Base-by-base conservation (phyloP, 192 early-diverging fungal species). In the Umbelopsis ramanniana region DNA sequence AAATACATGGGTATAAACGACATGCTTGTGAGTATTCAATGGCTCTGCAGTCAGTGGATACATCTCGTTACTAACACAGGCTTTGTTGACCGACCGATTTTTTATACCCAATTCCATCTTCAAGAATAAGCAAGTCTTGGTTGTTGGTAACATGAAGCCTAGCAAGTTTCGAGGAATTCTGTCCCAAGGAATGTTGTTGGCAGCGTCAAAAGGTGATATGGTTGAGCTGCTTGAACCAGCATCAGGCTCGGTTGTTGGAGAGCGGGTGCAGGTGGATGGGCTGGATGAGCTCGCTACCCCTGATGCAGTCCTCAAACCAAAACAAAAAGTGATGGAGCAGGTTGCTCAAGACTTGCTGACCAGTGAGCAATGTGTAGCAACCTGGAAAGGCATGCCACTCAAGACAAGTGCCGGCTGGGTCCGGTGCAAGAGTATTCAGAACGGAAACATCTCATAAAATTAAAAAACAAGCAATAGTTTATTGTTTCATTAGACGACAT, bases 131-230 rank as follows among this genome's bases (percentile, higher is more conserved):
- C 77, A 82, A 10, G 80, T 85, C 1, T 81, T 92, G 21, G 87
- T 91, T 8, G 83, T 90, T 14, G 72, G 70, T 29, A 92, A 92
- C 55, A 76, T 91, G 78, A 92, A 92, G 67, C 86, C 90, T 3
- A 80, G 84, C 33, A 87, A 85, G 69, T 83, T 92, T 26, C 78
- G 84, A n/a, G 90, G 90, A 2, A 82, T 91, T 0, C 60, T 82
- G 66, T 92, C 90, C 0, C 70, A 90, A 55, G 90, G 89, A 19
- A 90, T 91, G 88, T 69, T 92, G 23, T 43, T 92, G 7, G 86
- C 86, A 68, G 88, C 89, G 7, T 82, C 84, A 46, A 86, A 81
- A 45, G 26, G 80, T 29, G 81, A 88, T 46, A 79, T 78, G 45
- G 89, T 92, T 0, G 87, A 83, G 38, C 46, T 92, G 9, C 33